Evolutionary conservation across 352 stramenopile genomes (phyloP), one percentile per base, ranked within the genome.

Genomic region (Phytophthora litchii): DNA sequence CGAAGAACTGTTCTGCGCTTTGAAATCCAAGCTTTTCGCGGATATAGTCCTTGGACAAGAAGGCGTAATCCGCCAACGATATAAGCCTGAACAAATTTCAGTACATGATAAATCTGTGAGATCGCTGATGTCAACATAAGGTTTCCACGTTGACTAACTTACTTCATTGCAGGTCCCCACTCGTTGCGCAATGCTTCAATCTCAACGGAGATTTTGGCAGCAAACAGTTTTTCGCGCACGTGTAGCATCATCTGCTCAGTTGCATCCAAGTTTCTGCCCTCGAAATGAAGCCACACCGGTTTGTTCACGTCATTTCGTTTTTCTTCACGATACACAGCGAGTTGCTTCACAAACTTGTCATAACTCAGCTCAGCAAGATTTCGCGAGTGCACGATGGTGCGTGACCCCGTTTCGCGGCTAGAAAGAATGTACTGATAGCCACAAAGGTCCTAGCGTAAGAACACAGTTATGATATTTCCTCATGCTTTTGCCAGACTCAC

Each of bases 11-110:
- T 2, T 50, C 20, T 0, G 78, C 81, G 3, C 60, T 60, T 6
- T 35, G 23, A 37, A 83, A 71, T 1, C 35, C 27, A 21, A 91
- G 67, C 36, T 86, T 88, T 40, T 88, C 63, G 31, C 67, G 70
- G n/a, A 89, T 55, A 51, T 89, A 91, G 27, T 91, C 78, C 41
- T 91, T 91, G 13, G 78, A 91, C 7, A 83, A 54, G 49, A 91
- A 89, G 10, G 59, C 67, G 36, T 78, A 72, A 46, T 88, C 62
- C 4, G 47, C 67, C 4, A 67, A 16, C 14, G 54, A 50, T 25
- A 71, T 60, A 7, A 91, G 17, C 45, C 80, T 90, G 19, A 8
- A 31, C 31, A 10, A 29, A 34, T 37, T 46, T 45, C 14, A 5
- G 23, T 5, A 27, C 5, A 5, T 12, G 13, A 6, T 27, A 9